A percentile compares a stretch with the other conserved stretches of the same genome.
phyloP scores from a whole-genome alignment of 148 eudicot genomes.

The Camellia sinensis region DNA sequence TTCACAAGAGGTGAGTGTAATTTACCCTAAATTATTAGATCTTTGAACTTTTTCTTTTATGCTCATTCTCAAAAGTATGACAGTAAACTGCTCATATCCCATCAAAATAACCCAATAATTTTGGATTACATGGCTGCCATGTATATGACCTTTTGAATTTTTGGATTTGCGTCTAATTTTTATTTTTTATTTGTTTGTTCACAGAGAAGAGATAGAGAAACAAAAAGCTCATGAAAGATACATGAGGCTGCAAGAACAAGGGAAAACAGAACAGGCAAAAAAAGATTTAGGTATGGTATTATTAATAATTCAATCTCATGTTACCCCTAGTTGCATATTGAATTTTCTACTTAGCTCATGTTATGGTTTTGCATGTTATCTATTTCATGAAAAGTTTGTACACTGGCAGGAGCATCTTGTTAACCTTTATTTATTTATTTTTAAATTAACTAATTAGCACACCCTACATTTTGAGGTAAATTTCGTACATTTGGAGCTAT shows the following conservation, averaged over 20 bases:
- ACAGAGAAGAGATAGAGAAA: constrained; percentile 84
- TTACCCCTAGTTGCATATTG: neutral
- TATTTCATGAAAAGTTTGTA: neutral
- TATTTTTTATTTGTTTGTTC: constrained; percentile 6
- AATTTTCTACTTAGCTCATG: neutral
- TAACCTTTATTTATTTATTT: no score
- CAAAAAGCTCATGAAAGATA: constrained; percentile 85
- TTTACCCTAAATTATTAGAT: no score
- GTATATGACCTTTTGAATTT: neutral
- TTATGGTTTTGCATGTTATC: neutral
- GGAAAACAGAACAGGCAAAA: constrained; percentile 83
- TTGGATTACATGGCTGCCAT: neutral
- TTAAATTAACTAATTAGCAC: no score
- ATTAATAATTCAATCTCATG: neutral
- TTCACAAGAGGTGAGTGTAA: no score
- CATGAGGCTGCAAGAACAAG: constrained; percentile 94
- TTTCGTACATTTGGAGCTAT: neutral
- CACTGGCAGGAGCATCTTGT: neutral
- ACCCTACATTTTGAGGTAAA: no score
- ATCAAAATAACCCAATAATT: no score
- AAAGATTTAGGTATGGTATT: constrained; percentile 72
- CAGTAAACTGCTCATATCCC: no score
- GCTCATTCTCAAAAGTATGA: no score
- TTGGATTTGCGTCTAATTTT: neutral
- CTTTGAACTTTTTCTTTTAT: no score